Percentiles rank a stretch among this genome's conserved stretches.
Evolutionary conservation across 495 filamentous ascomycete species (phyloP).

Genomic region (Talaromyces borbonicus): DNA sequence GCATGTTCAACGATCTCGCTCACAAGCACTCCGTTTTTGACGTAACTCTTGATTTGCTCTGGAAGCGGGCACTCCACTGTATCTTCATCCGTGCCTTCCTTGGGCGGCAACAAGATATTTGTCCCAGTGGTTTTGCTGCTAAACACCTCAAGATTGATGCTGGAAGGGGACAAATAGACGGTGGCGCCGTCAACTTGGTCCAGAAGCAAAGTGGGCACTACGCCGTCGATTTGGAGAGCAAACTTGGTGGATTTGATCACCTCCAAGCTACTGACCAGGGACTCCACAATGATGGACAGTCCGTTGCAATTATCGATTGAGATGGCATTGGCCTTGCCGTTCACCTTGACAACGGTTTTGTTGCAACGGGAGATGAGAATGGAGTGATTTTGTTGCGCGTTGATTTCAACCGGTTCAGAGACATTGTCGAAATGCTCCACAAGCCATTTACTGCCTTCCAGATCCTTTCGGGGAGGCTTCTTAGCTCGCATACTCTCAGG

Average conservation of each 20-base stretch:
- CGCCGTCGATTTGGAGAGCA: conserved; percentile 77
- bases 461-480: conserved; percentile 83
- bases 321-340: conserved; percentile 89
- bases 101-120: conserved; percentile 71
- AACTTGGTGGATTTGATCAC: conserved; percentile 91
- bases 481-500: conserved; percentile 88
- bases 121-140: conserved; percentile 73
- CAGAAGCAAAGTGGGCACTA: conserved; percentile 73
- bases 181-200: conserved; percentile 90
- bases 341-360: conserved; percentile 80
- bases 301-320: conserved; percentile 82
- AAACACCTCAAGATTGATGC: conserved; percentile 69
- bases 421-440: conserved; percentile 84
- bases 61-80: conserved; percentile 79
- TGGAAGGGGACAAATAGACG: conserved; percentile 74
- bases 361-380: conserved; percentile 86
- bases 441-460: conserved; percentile 93
- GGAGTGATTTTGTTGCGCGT: conserved; percentile 73
- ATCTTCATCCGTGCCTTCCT: conserved; percentile 53
- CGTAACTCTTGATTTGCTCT: conserved; percentile 77
- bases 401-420: conserved; percentile 57
- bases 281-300: conserved; percentile 79
- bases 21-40: conserved; percentile 63
- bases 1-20: conserved; percentile 87
- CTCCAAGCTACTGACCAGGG: conserved; percentile 81